Percentiles rank a stretch among this genome's conserved stretches.
Conservation (phyloP, 495 filamentous ascomycete genomes). For the Umbilicaria muhlenbergii region DNA sequence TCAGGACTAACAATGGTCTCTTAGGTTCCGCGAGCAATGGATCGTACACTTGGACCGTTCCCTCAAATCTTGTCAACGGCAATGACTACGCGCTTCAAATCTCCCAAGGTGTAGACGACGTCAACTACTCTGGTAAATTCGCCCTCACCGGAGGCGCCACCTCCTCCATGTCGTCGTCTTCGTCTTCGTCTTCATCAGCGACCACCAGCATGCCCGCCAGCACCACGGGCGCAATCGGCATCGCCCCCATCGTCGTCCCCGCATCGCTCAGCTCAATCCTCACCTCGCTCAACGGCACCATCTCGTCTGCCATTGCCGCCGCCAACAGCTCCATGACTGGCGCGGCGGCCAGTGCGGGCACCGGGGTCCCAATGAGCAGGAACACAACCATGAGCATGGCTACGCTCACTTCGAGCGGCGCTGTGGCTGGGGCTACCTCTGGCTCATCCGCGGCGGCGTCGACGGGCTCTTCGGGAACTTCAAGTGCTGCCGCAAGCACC, state of each 20-base stretch:
- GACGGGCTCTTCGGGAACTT: background rate
- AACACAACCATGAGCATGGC: constrained; percentile 2
- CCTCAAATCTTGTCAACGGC: constrained; percentile 20
- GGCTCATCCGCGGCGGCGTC: constrained; percentile 1
- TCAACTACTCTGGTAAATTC: constrained; percentile 32
- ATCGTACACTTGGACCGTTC: constrained; percentile 27
- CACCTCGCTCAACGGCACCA: background rate
- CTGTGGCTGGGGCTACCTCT: background rate
- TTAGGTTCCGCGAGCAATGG: constrained; percentile 17
- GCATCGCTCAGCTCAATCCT: constrained; percentile 1
- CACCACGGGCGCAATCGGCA: background rate
- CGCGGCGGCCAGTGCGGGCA: background rate
- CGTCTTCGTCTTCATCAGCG: constrained; percentile 3
- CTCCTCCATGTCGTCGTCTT: background rate
- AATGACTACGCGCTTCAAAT: constrained; percentile 32
- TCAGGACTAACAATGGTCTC: background rate
- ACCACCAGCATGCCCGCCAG: background rate
- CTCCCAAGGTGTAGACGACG: constrained; percentile 19
- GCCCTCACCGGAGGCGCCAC: constrained; percentile 13
- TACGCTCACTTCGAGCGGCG: background rate
- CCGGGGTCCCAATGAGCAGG: background rate
- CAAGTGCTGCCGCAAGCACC: background rate
- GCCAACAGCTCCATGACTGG: constrained; percentile 1
- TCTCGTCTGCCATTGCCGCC: constrained; percentile 1
- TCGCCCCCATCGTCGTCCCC: background rate